These are phyloP conservation scores for Achlya hypogyna DNA, from an alignment of 352 stramenopile species.

Conservation along the genomic window DNA sequence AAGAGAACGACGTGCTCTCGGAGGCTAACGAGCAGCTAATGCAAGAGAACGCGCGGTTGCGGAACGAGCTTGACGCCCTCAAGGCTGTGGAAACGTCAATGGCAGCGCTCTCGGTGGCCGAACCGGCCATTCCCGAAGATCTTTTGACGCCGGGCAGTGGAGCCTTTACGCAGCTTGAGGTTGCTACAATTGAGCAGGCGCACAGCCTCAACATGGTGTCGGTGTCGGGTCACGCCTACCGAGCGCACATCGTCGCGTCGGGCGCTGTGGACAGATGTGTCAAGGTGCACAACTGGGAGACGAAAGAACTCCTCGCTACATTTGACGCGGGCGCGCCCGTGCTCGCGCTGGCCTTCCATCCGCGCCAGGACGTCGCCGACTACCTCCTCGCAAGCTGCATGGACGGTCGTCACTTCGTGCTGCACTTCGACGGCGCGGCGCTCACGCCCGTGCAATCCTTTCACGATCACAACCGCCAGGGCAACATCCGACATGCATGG, in stretches of 20 bases:
- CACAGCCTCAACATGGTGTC: constrained; percentile 65
- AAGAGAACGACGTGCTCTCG: constrained; percentile 66
- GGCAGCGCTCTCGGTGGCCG: neutral
- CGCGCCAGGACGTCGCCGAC: constrained; percentile 27
- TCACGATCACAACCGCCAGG: constrained; percentile 63
- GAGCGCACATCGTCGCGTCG: constrained; percentile 37
- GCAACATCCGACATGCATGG: constrained; percentile 59
- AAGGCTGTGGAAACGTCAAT: constrained; percentile 22
- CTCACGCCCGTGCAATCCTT: constrained; percentile 39
- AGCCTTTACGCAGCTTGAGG: constrained; percentile 22
- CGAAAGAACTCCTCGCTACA: constrained; percentile 32
- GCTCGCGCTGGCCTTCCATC: constrained; percentile 54
- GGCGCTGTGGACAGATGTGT: constrained; percentile 70
- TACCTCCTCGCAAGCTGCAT: constrained; percentile 62
- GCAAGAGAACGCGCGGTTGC: constrained; percentile 36
- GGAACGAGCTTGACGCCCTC: constrained; percentile 25
- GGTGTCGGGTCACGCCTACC: constrained; percentile 36
- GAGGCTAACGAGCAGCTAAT: constrained; percentile 62
- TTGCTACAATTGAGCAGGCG: constrained; percentile 34
- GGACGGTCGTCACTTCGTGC: constrained; percentile 57
- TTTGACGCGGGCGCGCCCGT: constrained; percentile 37
- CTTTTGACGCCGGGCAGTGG: constrained; percentile 45
- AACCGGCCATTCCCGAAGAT: constrained; percentile 52
- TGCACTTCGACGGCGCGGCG: constrained; percentile 30
- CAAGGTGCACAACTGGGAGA: constrained; percentile 56